These are phyloP conservation scores for Cylindrodendrum hubeiense DNA, from an alignment of 2,329 filamentous ascomycete genomes.

Conservation along the genomic window DNA sequence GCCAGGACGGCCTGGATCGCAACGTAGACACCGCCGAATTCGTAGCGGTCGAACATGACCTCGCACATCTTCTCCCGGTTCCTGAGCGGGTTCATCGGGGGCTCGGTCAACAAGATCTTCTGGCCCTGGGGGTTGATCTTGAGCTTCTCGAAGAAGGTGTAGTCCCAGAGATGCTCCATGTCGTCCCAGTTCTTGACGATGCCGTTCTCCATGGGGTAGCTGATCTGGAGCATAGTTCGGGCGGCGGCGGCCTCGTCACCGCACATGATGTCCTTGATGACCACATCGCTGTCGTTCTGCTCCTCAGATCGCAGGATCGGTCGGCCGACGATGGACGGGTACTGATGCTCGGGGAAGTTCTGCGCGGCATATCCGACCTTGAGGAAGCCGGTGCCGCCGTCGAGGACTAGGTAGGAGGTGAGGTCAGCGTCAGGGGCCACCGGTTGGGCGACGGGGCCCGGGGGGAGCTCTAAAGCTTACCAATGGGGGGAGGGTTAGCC, in stretches of 20 bases:
- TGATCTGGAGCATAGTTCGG: slow-evolving; percentile 97
- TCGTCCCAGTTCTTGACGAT: slow-evolving; percentile 99
- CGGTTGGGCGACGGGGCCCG: slow-evolving; percentile 28
- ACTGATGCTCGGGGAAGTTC: slow-evolving; percentile 99
- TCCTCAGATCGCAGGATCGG: slow-evolving; percentile 98
- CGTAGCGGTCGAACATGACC: slow-evolving; percentile 98
- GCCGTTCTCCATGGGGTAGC: slow-evolving; percentile 99
- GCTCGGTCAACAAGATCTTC: slow-evolving; percentile 98
- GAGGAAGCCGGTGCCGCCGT: slow-evolving; percentile 99
- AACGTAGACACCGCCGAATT: slow-evolving; percentile 96
- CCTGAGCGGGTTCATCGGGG: slow-evolving; percentile 96
- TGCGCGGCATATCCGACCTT: slow-evolving; percentile 99
- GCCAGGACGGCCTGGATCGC: slow-evolving; percentile 97
- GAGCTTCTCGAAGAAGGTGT: slow-evolving; percentile 98
- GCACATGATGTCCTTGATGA: slow-evolving; percentile 99
- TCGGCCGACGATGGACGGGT: slow-evolving; percentile 96
- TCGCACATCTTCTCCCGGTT: slow-evolving; percentile 99
- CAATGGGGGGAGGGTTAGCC: slow-evolving; percentile 67
- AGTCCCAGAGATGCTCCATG: slow-evolving; percentile 99
- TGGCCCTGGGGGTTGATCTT: slow-evolving; percentile 89
- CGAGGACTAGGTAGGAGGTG: slow-evolving; percentile 78
- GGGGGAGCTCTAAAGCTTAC: slow-evolving; percentile 52
- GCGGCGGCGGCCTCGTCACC: slow-evolving; percentile 97
- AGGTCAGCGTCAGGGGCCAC: slow-evolving; percentile 41
- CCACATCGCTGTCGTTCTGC: slow-evolving; percentile 70